These are phyloP conservation scores for Haematococcus lacustris DNA, from an alignment of 139 green algal species.

Conservation along the genomic window DNA sequence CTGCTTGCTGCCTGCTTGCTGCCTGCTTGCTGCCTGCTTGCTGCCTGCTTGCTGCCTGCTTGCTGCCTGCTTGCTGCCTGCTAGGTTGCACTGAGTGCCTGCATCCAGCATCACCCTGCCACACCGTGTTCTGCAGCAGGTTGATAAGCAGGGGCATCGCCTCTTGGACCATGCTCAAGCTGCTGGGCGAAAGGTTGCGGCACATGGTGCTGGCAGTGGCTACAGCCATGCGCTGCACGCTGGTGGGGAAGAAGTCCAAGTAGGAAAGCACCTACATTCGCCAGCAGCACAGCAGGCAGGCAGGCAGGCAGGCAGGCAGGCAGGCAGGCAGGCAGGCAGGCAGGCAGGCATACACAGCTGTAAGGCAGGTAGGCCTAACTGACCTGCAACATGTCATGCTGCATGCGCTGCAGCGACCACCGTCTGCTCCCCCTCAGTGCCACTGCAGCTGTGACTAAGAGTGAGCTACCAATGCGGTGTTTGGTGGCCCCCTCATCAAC, in stretches of 20 bases:
- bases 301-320: too few species aligned
- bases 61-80: neutral
- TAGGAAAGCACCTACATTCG: slow-evolving; percentile 83
- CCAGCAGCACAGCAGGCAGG: too few species aligned
- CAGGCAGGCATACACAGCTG: too few species aligned
- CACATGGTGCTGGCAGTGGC: slow-evolving; percentile 89
- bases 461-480: too few species aligned
- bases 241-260: slow-evolving; percentile 92
- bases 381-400: too few species aligned
- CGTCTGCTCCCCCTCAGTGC: too few species aligned
- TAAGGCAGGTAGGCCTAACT: too few species aligned
- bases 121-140: slow-evolving; percentile 74
- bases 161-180: slow-evolving; percentile 48
- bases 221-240: slow-evolving; percentile 86
- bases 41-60: neutral
- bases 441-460: too few species aligned
- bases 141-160: slow-evolving; percentile 80
- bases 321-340: too few species aligned
- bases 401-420: too few species aligned
- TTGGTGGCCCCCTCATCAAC: too few species aligned
- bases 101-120: too few species aligned
- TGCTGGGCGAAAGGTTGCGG: slow-evolving; percentile 36
- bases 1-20: neutral
- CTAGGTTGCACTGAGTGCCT: neutral
- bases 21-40: neutral